Evolutionary conservation across 1,139 yeast species (phyloP).

Genomic region (Yamadazyma jaroonii): DNA sequence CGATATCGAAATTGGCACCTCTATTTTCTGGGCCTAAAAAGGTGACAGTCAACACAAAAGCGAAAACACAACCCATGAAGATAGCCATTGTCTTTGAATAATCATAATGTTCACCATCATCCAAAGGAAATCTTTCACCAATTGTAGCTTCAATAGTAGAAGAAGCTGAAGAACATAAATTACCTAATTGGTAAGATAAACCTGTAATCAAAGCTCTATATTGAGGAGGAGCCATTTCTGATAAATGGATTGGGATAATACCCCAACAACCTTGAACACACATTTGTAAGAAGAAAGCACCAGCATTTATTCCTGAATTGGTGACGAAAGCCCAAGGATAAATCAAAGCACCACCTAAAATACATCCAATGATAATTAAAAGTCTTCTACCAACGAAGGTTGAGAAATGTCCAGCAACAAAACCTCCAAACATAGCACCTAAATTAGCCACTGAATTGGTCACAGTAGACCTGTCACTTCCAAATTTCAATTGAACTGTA

Average conservation of each 20-base stretch:
- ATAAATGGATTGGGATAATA: conserved; percentile 72
- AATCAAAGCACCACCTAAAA: conserved; percentile 63
- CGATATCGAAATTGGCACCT: conserved; percentile 29
- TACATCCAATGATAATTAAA: conserved; percentile 50
- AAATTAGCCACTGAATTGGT: conserved; percentile 37
- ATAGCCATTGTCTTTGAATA: conserved; percentile 69
- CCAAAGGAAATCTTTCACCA: conserved; percentile 61
- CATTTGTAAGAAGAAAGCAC: conserved; percentile 75
- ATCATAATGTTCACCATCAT: conserved; percentile 17
- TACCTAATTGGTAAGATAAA: conserved; percentile 79
- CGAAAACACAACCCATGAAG: conserved; percentile 77
- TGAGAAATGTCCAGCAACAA: conserved; percentile 33
- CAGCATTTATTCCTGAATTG: conserved; percentile 63
- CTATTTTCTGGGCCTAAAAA: conserved; percentile 76
- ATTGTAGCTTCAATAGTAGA: conserved; percentile 78
- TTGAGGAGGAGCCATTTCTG: conserved; percentile 76
- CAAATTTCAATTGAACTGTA: conserved; percentile 26
- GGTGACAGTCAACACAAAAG: conserved; percentile 52
- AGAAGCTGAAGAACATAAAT: conserved; percentile 78
- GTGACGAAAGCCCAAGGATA: conserved; percentile 71
- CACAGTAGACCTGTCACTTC: conserved; percentile 31
- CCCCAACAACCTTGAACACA: conserved; percentile 92
- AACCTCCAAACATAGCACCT: conserved; percentile 38
- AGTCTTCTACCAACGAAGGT: conserved; percentile 37
- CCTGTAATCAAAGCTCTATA: conserved; percentile 74